Evolutionary conservation across 192 early-diverging fungal genomes (phyloP).

Genomic region (Coemansia sp.): DNA sequence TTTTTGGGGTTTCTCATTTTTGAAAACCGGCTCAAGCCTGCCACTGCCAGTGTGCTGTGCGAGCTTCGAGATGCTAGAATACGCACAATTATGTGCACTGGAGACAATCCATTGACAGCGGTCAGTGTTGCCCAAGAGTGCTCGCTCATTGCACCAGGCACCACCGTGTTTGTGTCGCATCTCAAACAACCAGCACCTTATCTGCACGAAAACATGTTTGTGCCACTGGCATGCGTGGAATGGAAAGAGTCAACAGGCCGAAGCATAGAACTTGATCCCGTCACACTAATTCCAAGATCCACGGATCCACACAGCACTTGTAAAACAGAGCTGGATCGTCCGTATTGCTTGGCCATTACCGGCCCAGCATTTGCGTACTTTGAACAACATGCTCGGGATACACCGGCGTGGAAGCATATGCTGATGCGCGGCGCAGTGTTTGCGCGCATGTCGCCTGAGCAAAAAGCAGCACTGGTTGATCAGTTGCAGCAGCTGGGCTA

Average conservation of each 20-base stretch:
- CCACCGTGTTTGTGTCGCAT: conserved; percentile 75
- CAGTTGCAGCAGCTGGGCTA: conserved; percentile 84
- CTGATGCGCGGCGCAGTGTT: conserved; percentile 87
- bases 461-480: conserved; percentile 88
- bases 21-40: conserved; percentile 95
- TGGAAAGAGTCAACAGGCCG: conserved; percentile 60
- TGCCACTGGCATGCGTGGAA: conserved; percentile 10
- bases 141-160: conserved; percentile 68
- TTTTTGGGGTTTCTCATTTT: conserved; percentile 97
- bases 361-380: conserved; percentile 82
- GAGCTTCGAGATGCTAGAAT: conserved; percentile 80
- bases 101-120: conserved; percentile 95
- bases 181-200: conserved; percentile 34
- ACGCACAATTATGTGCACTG: conserved; percentile 95
- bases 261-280: conserved; percentile 50
- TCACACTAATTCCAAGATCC: conserved; percentile 35
- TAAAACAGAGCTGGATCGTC: conserved; percentile 18
- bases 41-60: conserved; percentile 68
- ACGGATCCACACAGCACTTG: neutral
- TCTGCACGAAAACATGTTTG: neutral
- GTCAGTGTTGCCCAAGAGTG: conserved; percentile 92
- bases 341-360: conserved; percentile 85
- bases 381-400: conserved; percentile 53
- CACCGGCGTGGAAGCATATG: conserved; percentile 66
- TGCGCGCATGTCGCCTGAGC: conserved; percentile 97